Base-by-base conservation (phyloP, 768 basidiomycete species). In the Tylopilus balloui region DNA sequence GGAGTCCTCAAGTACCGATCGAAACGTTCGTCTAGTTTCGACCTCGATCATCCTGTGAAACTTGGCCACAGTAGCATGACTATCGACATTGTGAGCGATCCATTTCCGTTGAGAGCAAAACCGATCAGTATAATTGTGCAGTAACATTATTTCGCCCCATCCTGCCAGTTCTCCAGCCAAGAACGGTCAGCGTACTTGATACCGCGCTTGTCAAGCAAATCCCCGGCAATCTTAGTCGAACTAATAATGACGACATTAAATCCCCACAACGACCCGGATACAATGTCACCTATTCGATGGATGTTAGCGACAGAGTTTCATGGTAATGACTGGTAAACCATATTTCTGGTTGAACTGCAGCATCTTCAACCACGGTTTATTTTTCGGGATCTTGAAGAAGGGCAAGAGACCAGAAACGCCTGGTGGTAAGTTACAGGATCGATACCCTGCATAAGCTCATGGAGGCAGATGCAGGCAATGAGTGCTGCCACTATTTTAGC, bases 161-260 rank as follows among this genome's bases (percentile, higher is more conserved):
- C 58, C 59, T 1, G 58, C 52, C 6, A 61, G 50, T 36, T 61
- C 58, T 0, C 58, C 59, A 21, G 40, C 20, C 58, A 60, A 24
- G 58, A 58, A 11, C 56, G 58, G 23, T 61, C 60, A 8, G 76
- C 73, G 51, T 74, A 80, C 13, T 70, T 73, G 27, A 54, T 51
- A 20, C 73, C 64, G 25, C 73, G 69, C 47, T 71, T 78, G 52
- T 79, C 75, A 4, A 79, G 67, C 4, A 78, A 63, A 17, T 79
- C 77, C 15, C 60, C 55, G 9, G 72, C 68, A 5, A 69, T 70
- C 32, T 65, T 57, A 5, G 71, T 67, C 14, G 76, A 71, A 45
- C 75, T 75, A 6, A 79, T 56, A 32, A 78, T 47, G 17, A 78
- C 61, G 34, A 78, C 61, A 6, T 72, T 70, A 50, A 74, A 49